phyloP scores from a whole-genome alignment of 169 alveolate genomes.

The Theileria parva region DNA sequence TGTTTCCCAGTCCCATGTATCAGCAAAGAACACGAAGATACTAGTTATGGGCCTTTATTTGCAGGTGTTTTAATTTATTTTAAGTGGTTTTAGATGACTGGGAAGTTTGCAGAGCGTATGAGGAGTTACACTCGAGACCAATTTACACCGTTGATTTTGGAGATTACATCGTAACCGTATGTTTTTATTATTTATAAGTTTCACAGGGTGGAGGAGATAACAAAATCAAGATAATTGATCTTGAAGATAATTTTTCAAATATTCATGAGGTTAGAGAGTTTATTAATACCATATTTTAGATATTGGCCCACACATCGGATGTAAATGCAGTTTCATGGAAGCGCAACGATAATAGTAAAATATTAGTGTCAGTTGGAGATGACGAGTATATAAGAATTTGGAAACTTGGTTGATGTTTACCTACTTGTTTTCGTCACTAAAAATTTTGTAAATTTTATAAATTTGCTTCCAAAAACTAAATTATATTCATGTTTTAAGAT shows the following conservation, averaged over 20 bases:
- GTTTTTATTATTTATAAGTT: not conserved
- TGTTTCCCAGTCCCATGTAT: slow-evolving; percentile 6
- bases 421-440: too few species aligned
- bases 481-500: not conserved
- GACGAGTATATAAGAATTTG: slow-evolving; percentile 74
- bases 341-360: slow-evolving; percentile 28
- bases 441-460: not conserved
- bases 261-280: slow-evolving; percentile 11
- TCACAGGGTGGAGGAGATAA: slow-evolving; percentile 69
- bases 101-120: slow-evolving; percentile 61
- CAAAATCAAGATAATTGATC: slow-evolving; percentile 35
- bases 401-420: slow-evolving; percentile 36
- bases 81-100: slow-evolving; percentile 67
- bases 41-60: slow-evolving; percentile 10
- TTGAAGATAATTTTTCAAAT: slow-evolving; percentile 13
- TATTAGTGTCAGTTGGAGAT: slow-evolving; percentile 74
- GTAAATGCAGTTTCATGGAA: slow-evolving; percentile 78
- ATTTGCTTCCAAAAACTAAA: slow-evolving; percentile 1
- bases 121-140: slow-evolving; percentile 71
- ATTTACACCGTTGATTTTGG: slow-evolving; percentile 68
- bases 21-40: not conserved
- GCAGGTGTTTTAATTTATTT: slow-evolving; percentile 23
- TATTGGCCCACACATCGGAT: slow-evolving; percentile 71
- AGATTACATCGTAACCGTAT: slow-evolving; percentile 54
- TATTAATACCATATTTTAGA: slow-evolving; percentile 7